A percentile compares a stretch with the other conserved stretches of the same genome.
phyloP scores from a whole-genome alignment of 108 stramenopile species.

The Cyclotella sp. region DNA sequence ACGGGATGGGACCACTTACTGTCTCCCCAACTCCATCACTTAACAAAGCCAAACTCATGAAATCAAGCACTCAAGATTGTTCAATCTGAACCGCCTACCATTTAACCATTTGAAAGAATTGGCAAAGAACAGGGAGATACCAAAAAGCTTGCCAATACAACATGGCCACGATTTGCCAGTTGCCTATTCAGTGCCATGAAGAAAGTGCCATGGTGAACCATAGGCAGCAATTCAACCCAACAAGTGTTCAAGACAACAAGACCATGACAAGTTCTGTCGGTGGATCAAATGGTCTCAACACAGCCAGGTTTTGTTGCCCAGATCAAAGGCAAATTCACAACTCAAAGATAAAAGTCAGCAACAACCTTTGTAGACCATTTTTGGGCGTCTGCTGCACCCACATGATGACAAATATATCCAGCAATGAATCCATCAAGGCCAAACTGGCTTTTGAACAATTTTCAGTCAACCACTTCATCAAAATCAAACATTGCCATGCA shows the following conservation, averaged over 20 bases:
- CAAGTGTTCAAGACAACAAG: not conserved
- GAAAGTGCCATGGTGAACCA: slow-evolving; percentile 8
- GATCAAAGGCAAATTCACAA: slow-evolving; percentile 11
- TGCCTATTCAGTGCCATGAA: slow-evolving; percentile 12
- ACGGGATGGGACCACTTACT: no score
- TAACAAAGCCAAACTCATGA: no score
- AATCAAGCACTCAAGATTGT: no score
- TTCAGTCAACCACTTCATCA: slow-evolving; percentile 17
- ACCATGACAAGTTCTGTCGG: not conserved
- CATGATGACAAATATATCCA: not conserved
- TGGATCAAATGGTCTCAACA: not conserved
- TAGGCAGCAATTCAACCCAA: not conserved
- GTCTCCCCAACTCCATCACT: no score
- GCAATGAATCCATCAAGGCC: slow-evolving; percentile 20
- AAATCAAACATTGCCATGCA: slow-evolving; percentile 47
- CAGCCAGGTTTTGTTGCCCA: not conserved
- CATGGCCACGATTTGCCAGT: not conserved
- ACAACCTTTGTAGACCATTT: slow-evolving; percentile 38
- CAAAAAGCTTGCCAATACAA: not conserved
- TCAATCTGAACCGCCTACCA: not conserved
- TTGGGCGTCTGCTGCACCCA: slow-evolving; percentile 9
- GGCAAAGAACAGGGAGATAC: not conserved
- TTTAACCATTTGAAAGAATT: not conserved
- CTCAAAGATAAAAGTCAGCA: not conserved
- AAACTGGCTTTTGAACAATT: slow-evolving; percentile 27